These are phyloP conservation scores for Colletotrichum cuscutae DNA, from an alignment of 2,329 filamentous ascomycete species.

Conservation along the genomic window DNA sequence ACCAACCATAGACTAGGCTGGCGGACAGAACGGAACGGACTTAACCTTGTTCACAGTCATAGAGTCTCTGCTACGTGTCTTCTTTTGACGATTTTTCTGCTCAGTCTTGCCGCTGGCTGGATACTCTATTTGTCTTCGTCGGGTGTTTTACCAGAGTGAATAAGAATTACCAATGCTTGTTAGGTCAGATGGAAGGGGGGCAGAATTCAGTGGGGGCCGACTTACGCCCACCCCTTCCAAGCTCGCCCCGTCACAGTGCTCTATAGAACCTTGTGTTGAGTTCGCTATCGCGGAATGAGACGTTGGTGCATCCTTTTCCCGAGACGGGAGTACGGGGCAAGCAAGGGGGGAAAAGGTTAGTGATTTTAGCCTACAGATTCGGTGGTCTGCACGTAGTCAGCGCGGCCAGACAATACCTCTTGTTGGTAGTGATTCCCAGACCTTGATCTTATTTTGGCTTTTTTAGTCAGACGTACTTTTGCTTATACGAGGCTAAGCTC, in stretches of 20 bases:
- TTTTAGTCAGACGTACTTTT: neutral
- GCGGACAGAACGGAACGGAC: neutral
- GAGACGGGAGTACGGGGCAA: constrained; percentile 1
- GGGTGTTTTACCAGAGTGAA: neutral
- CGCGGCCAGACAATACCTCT: neutral
- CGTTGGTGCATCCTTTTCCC: neutral
- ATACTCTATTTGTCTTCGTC: neutral
- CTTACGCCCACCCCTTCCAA: neutral
- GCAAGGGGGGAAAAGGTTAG: neutral
- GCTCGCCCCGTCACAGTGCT: neutral
- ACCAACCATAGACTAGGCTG: neutral
- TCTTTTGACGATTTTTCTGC: neutral
- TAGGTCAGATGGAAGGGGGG: neutral
- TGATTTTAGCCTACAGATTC: constrained; percentile 13
- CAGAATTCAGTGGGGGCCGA: neutral
- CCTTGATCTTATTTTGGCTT: neutral
- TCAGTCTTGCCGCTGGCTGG: neutral
- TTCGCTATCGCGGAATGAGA: neutral
- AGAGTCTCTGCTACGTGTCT: too few relatives aligned
- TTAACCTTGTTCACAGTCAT: neutral
- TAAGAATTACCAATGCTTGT: neutral
- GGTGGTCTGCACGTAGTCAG: neutral
- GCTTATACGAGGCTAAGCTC: neutral
- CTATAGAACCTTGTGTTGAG: neutral
- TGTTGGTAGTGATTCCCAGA: neutral